A percentile compares a stretch with the other conserved stretches of the same genome.
These are phyloP conservation scores for Wickerhamomyces tratensis DNA, from an alignment of 805 yeast genomes.

Conservation along the genomic window DNA sequence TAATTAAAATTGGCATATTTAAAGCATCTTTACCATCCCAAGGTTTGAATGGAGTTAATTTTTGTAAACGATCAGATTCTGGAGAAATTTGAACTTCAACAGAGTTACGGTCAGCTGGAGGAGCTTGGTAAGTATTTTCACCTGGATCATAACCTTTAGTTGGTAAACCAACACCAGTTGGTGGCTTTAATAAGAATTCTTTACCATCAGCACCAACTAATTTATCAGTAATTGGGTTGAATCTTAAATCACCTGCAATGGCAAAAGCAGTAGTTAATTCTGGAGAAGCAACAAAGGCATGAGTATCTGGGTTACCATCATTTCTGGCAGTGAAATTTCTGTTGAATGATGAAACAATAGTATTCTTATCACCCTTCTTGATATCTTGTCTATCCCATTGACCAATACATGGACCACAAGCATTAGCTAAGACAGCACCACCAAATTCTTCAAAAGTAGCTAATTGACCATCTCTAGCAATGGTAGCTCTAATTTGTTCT, in stretches of 20 bases:
- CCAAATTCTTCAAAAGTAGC: conserved; percentile 85
- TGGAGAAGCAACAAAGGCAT: conserved; percentile 96
- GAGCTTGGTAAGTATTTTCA: conserved; percentile 93
- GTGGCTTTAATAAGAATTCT: conserved; percentile 82
- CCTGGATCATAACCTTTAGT: conserved; percentile 85
- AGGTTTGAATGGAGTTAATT: conserved; percentile 84
- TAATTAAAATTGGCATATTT: conserved; percentile 87
- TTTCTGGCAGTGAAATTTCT: conserved; percentile 97
- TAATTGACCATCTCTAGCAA: conserved; percentile 91
- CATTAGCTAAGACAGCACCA: conserved; percentile 91
- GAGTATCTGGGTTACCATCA: conserved; percentile 96
- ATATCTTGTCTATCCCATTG: conserved; percentile 97
- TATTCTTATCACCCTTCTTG: conserved; percentile 91
- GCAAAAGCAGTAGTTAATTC: conserved; percentile 94
- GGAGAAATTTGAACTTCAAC: conserved; percentile 77
- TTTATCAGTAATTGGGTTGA: conserved; percentile 91
- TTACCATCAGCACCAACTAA: conserved; percentile 84
- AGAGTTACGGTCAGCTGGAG: conserved; percentile 75
- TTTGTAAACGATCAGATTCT: conserved; percentile 92
- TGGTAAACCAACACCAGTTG: conserved; percentile 88
- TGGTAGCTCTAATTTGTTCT: conserved; percentile 97
- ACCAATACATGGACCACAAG: conserved; percentile 99
- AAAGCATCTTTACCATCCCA: conserved; percentile 96
- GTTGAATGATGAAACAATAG: conserved; percentile 95
- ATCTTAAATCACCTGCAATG: conserved; percentile 90